Evolutionary conservation across 2,329 filamentous ascomycete genomes (phyloP), one percentile per base, ranked within the genome.

Genomic region (Zasmidium angulare): DNA sequence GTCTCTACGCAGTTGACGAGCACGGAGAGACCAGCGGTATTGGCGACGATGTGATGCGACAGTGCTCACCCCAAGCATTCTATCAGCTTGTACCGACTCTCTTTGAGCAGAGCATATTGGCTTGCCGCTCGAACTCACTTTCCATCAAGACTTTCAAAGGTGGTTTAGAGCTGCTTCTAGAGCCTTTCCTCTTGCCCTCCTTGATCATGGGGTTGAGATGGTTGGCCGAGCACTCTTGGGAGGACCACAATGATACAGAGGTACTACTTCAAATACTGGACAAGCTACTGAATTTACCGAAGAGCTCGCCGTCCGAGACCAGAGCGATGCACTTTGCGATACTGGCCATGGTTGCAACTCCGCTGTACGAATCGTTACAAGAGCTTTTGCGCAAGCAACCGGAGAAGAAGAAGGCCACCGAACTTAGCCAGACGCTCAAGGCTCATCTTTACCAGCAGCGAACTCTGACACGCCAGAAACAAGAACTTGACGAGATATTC

Each of bases 61-160:
- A 89, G 1, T 95, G 90, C 67, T 86, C 88, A 1, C 91, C 91
- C 1, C 90, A 93, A 69, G 87, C 92, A 43, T 95, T 95, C 71
- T 93, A 93, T 68, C 77, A 90, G 19, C 80, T 95, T 2, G 86
- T 92, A 14, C 89, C 91, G 1, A 88, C 89, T 0, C 77, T 95
- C 0, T 92, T 93, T 70, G 83, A 88, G 65, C 88, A 91, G 66
- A 90, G 89, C 46, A 84, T 91, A 0, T 78, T 89, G 36, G 90
- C 89, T 0, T 86, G 86, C 65, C 84, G 84, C n/a, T 81, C 81
- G 1, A 86, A 86, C 4, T 80, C 84, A 46, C 74, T 96, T 3
- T 83, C 83, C 0, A 84, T 91, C 48, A 88, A 92, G 43, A 84
- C 82, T 36, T 80, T 95, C 0, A 91, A 89, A 71, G 84, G 85